phyloP scores from a whole-genome alignment of 495 filamentous ascomycete species.

The Tetracladium marchalianum region DNA sequence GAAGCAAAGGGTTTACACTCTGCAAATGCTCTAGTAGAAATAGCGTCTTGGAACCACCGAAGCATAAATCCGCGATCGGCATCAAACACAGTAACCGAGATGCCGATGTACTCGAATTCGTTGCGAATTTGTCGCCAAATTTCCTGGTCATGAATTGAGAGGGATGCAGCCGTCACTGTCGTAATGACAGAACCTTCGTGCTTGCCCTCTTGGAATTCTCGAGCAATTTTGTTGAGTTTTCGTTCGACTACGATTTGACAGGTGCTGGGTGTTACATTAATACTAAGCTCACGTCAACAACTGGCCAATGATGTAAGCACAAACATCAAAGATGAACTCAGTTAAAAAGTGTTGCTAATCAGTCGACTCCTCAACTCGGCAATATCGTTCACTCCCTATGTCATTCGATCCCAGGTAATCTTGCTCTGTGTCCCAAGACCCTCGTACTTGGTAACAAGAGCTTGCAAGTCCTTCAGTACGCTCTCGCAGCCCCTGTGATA shows the following conservation, averaged over 20 bases:
- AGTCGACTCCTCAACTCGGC: slow-evolving; percentile 2
- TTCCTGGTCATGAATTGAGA: slow-evolving; percentile 11
- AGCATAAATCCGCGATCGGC: slow-evolving; percentile 30
- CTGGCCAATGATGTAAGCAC: not conserved
- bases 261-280: not conserved
- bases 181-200: slow-evolving; percentile 3
- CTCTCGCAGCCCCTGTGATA: not conserved
- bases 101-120: slow-evolving; percentile 3
- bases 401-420: slow-evolving; percentile 5
- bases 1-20: not conserved
- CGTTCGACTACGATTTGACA: slow-evolving; percentile 3
- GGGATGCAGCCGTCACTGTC: slow-evolving; percentile 7
- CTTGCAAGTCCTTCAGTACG: slow-evolving; percentile 7
- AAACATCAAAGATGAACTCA: slow-evolving; percentile 3
- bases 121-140: slow-evolving; percentile 6
- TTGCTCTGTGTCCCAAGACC: slow-evolving; percentile 5
- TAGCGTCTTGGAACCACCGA: slow-evolving; percentile 25
- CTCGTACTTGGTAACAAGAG: slow-evolving; percentile 3
- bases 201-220: slow-evolving; percentile 7
- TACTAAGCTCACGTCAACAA: no score
- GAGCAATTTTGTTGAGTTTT: slow-evolving; percentile 1
- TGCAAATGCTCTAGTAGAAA: slow-evolving; percentile 12
- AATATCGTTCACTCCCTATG: slow-evolving; percentile 6
- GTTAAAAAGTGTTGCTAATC: not conserved
- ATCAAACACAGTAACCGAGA: slow-evolving; percentile 27